phyloP scores from a whole-genome alignment of 2,329 filamentous ascomycete species.

The Apiospora saccharicola region DNA sequence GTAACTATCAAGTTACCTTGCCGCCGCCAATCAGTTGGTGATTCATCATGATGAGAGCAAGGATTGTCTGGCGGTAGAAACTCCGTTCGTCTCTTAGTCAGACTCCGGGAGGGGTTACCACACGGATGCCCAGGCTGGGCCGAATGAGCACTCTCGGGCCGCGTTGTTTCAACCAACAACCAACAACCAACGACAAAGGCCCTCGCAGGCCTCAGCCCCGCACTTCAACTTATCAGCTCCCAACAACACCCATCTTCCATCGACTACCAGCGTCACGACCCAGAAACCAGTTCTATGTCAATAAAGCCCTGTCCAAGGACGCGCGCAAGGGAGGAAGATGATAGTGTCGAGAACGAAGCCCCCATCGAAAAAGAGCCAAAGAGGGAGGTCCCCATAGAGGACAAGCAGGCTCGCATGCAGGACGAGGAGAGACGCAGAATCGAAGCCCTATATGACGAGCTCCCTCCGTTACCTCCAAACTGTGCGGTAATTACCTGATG shows the following conservation, averaged over 20 bases:
- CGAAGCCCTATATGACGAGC: neutral
- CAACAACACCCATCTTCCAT: neutral
- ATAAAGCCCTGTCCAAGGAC: neutral
- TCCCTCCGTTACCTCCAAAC: neutral
- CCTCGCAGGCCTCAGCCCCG: neutral
- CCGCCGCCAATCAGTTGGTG: neutral
- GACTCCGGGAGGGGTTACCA: neutral
- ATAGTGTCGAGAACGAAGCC: neutral
- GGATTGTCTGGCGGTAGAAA: neutral
- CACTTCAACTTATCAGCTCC: neutral
- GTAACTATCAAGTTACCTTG: neutral
- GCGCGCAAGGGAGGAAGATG: neutral
- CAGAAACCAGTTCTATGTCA: neutral
- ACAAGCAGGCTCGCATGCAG: neutral
- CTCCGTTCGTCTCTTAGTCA: neutral
- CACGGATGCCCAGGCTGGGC: neutral
- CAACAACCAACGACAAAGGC: neutral
- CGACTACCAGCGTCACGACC: neutral
- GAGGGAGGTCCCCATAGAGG: neutral
- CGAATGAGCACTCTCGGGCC: neutral
- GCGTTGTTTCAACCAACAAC: neutral
- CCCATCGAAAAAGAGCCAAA: neutral
- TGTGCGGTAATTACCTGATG: slow-evolving; percentile 14
- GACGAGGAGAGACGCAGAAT: neutral
- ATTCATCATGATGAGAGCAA: neutral